Evolutionary conservation across 371 early-diverging fungal genomes (phyloP).

Genomic region (Rhizopus delemar): DNA sequence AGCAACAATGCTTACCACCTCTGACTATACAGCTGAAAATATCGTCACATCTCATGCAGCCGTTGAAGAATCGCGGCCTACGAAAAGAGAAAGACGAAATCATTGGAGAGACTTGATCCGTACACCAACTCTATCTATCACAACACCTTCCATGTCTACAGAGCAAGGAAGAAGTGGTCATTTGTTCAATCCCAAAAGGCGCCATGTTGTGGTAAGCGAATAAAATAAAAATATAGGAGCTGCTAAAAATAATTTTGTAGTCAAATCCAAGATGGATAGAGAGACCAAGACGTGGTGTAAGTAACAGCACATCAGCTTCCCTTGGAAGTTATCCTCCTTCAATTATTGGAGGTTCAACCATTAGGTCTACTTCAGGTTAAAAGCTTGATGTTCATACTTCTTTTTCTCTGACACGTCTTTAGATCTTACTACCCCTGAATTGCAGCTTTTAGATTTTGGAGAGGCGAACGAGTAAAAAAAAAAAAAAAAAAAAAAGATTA

Average conservation of each 20-base stretch:
- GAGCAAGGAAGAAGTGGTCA: no score
- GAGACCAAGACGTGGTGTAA: conserved; percentile 2
- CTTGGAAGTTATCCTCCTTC: conserved; percentile 1
- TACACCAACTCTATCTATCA: no score
- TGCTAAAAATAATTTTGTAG: not conserved
- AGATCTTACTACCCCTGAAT: conserved; percentile 19
- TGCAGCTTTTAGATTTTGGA: conserved; percentile 10
- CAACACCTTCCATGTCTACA: no score
- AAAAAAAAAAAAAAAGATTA: not conserved
- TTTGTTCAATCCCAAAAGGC: not conserved
- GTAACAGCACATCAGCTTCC: not conserved
- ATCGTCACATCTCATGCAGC: not conserved
- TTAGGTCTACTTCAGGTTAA: conserved; percentile 15
- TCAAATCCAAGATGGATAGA: conserved; percentile 5
- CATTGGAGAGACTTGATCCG: not conserved
- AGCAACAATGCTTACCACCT: not conserved
- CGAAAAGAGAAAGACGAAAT: not conserved
- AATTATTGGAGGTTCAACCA: not conserved
- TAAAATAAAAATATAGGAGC: not conserved
- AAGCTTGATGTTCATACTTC: not conserved
- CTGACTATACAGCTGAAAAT: not conserved
- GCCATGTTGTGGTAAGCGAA: not conserved
- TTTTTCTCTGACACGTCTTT: not conserved
- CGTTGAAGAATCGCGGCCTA: not conserved
- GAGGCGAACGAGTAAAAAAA: not conserved